Evolutionary conservation across 768 basidiomycete genomes (phyloP).

Genomic region (Pulveroboletus sp.): DNA sequence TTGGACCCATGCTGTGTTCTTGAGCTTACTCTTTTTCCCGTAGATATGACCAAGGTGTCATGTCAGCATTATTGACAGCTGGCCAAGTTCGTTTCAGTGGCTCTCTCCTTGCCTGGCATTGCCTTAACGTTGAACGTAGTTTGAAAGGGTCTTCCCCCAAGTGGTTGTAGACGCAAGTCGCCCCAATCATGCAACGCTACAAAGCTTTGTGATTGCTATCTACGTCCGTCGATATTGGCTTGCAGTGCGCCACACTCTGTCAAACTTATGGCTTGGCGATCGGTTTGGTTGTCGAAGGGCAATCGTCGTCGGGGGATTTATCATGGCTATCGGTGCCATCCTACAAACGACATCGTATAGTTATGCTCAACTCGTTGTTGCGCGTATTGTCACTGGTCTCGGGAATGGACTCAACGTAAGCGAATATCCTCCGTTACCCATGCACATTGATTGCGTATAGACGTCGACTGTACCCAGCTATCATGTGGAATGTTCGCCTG

Average conservation of each 20-base stretch:
- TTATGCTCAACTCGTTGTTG: constrained; percentile 59
- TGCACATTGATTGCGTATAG: constrained; percentile 25
- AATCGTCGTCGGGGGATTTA: constrained; percentile 51
- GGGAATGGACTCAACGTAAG: constrained; percentile 60
- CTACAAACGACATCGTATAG: constrained; percentile 53
- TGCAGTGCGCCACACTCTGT: constrained; percentile 25
- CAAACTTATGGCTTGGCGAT: constrained; percentile 60
- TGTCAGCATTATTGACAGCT: constrained; percentile 61
- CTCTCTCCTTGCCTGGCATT: background rate
- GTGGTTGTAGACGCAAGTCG: constrained; percentile 39
- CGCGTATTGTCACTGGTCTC: constrained; percentile 56
- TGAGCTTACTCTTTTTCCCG: background rate
- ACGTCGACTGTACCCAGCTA: constrained; percentile 64
- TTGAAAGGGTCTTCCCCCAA: constrained; percentile 55
- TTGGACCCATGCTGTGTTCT: background rate
- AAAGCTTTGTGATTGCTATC: constrained; percentile 56
- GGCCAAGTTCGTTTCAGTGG: constrained; percentile 35
- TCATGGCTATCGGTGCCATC: constrained; percentile 62
- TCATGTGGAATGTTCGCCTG: constrained; percentile 62
- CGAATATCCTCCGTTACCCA: background rate
- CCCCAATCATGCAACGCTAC: constrained; percentile 46
- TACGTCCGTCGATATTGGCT: constrained; percentile 36
- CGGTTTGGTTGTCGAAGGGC: constrained; percentile 53
- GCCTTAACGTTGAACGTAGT: constrained; percentile 32
- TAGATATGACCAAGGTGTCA: constrained; percentile 67